phyloP scores from a whole-genome alignment of 2,329 filamentous ascomycete genomes.

The Trematosphaeria pertusa region DNA sequence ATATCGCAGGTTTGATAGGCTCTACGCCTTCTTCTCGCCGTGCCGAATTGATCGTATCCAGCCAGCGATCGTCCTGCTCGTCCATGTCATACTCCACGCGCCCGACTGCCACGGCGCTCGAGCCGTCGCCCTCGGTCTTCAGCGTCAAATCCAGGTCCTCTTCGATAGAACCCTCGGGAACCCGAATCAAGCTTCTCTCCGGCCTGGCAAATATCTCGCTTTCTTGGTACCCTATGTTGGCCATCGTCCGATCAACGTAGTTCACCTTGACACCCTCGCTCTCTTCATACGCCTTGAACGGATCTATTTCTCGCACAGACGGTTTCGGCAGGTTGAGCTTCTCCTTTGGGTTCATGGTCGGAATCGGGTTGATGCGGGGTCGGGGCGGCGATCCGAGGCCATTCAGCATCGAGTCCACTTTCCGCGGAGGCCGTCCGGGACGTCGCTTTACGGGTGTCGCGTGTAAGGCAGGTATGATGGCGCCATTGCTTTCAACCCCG shows the following conservation, averaged over 20 bases:
- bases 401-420: slow-evolving; percentile 66
- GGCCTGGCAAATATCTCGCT: slow-evolving; percentile 86
- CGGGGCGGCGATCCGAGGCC: slow-evolving; percentile 65
- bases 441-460: slow-evolving; percentile 62
- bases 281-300: slow-evolving; percentile 82
- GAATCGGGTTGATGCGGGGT: slow-evolving; percentile 75
- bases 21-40: slow-evolving; percentile 78
- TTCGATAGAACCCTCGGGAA: slow-evolving; percentile 67
- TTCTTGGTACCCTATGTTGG: slow-evolving; percentile 93
- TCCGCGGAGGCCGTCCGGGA: slow-evolving; percentile 70
- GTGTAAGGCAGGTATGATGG: slow-evolving; percentile 18
- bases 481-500: slow-evolving; percentile 29
- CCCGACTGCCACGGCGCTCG: slow-evolving; percentile 64
- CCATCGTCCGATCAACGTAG: slow-evolving; percentile 96
- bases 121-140: slow-evolving; percentile 66
- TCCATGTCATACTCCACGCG: slow-evolving; percentile 99
- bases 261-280: slow-evolving; percentile 84
- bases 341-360: slow-evolving; percentile 81
- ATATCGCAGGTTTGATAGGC: slow-evolving; percentile 87
- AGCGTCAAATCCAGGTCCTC: slow-evolving; percentile 67
- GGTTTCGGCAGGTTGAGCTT: slow-evolving; percentile 78
- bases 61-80: slow-evolving; percentile 97
- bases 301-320: slow-evolving; percentile 76
- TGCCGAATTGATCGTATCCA: slow-evolving; percentile 81
- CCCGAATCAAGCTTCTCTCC: slow-evolving; percentile 71